A percentile compares a stretch with the other conserved stretches of the same genome.
These are phyloP conservation scores for Zoysia japonica DNA, from an alignment of 176 grass and related monocot species.

Conservation along the genomic window DNA sequence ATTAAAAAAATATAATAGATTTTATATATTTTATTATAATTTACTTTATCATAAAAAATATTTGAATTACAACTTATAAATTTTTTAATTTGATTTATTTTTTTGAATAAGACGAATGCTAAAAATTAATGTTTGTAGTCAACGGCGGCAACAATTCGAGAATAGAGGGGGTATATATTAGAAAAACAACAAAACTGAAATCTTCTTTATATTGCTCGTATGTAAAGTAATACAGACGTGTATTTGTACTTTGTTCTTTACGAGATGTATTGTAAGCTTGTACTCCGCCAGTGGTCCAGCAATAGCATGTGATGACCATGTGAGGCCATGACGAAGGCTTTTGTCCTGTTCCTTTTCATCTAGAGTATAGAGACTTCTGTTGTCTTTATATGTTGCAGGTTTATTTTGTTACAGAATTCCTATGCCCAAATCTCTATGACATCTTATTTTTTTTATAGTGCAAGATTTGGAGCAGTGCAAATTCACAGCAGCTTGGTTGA, in stretches of 20 bases:
- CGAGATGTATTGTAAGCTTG: background rate
- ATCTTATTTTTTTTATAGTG: background rate
- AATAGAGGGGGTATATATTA: too few relatives aligned
- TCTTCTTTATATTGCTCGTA: background rate
- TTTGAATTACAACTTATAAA: too few relatives aligned
- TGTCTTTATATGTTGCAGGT: background rate
- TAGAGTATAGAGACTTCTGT: background rate
- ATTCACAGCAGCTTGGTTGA: background rate
- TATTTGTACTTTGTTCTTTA: background rate
- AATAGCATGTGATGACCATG: slow-evolving; percentile 6
- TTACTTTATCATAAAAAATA: too few relatives aligned
- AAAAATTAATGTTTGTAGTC: too few relatives aligned
- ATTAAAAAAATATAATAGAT: too few relatives aligned
- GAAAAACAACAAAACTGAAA: background rate
- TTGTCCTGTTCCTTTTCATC: background rate
- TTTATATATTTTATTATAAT: too few relatives aligned
- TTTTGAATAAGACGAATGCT: too few relatives aligned
- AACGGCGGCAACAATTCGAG: too few relatives aligned
- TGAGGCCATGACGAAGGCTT: background rate
- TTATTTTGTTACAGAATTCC: background rate
- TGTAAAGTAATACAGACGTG: too few relatives aligned
- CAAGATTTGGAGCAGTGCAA: background rate
- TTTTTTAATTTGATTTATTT: too few relatives aligned
- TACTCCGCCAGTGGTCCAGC: background rate
- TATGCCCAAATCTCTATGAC: background rate